phyloP scores from a whole-genome alignment of 169 alveolate genomes.

The Plasmodium ovale region DNA sequence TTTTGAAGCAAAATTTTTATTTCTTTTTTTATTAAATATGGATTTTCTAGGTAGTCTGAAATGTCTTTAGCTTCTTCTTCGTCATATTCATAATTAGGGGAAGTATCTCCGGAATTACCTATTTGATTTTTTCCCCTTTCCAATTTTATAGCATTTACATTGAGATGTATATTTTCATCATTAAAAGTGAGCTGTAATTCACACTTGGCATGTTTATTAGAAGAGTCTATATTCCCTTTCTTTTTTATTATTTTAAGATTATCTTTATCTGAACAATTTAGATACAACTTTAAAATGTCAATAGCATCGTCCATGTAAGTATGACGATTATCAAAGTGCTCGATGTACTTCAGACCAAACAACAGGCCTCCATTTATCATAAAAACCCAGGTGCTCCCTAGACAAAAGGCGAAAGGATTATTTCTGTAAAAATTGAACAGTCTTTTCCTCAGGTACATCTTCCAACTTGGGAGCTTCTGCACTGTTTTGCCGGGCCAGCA shows the following conservation, averaged over 20 bases:
- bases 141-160: conserved; percentile 29
- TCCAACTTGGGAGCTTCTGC: no score
- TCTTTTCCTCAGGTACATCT: conserved; percentile 32
- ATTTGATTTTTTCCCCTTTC: conserved; percentile 11
- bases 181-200: conserved; percentile 27
- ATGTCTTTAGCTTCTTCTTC: conserved; percentile 52
- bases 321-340: conserved; percentile 39
- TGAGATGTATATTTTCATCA: conserved; percentile 22
- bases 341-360: conserved; percentile 32
- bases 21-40: conserved; percentile 58
- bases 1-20: conserved; percentile 27
- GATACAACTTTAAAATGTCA: conserved; percentile 28
- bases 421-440: conserved; percentile 24
- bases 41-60: conserved; percentile 62
- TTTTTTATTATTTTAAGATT: conserved; percentile 31
- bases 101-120: not conserved
- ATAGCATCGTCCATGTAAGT: conserved; percentile 36
- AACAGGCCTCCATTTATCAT: conserved; percentile 27
- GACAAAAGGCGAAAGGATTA: conserved; percentile 41
- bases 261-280: conserved; percentile 20
- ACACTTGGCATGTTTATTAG: conserved; percentile 59
- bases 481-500: not conserved
- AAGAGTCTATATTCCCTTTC: conserved; percentile 66
- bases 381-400: conserved; percentile 70
- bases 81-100: not conserved